Evolutionary conservation across 2,329 filamentous ascomycete genomes (phyloP).

Genomic region (Helotiales sp.): DNA sequence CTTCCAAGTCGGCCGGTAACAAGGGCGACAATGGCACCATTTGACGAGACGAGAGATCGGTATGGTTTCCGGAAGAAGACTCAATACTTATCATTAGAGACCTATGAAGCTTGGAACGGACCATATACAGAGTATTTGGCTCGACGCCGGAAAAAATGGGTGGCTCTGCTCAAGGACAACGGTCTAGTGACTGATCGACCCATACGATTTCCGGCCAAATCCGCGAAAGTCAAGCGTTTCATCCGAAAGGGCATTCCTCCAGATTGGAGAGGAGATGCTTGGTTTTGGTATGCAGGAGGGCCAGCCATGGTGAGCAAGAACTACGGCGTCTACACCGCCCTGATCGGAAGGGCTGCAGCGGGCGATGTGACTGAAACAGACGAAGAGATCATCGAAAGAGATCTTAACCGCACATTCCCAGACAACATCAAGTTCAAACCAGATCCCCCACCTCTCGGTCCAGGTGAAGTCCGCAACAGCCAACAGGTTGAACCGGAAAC

Average conservation of each 20-base stretch:
- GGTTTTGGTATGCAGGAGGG: slow-evolving; percentile 95
- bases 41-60: slow-evolving; percentile 64
- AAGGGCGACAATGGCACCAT: slow-evolving; percentile 21
- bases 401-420: slow-evolving; percentile 91
- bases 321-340: slow-evolving; percentile 74
- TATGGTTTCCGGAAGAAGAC: slow-evolving; percentile 93
- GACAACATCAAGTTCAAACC: slow-evolving; percentile 93
- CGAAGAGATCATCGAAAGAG: slow-evolving; percentile 88
- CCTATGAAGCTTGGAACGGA: slow-evolving; percentile 83
- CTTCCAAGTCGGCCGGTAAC: slow-evolving; percentile 25
- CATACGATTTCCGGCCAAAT: slow-evolving; percentile 77
- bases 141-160: slow-evolving; percentile 82
- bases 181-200: slow-evolving; percentile 74
- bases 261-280: slow-evolving; percentile 92
- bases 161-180: slow-evolving; percentile 74
- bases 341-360: slow-evolving; percentile 67
- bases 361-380: slow-evolving; percentile 71
- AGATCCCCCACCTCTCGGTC: slow-evolving; percentile 36
- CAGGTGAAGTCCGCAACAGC: slow-evolving; percentile 43
- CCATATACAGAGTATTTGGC: slow-evolving; percentile 77
- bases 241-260: slow-evolving; percentile 92
- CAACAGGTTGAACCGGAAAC: slow-evolving; percentile 59
- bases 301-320: slow-evolving; percentile 78
- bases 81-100: slow-evolving; percentile 74
- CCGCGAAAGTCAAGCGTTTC: slow-evolving; percentile 85